Base-by-base conservation (phyloP, 2,329 filamentous ascomycete genomes). In the Colletotrichum tropicale region DNA sequence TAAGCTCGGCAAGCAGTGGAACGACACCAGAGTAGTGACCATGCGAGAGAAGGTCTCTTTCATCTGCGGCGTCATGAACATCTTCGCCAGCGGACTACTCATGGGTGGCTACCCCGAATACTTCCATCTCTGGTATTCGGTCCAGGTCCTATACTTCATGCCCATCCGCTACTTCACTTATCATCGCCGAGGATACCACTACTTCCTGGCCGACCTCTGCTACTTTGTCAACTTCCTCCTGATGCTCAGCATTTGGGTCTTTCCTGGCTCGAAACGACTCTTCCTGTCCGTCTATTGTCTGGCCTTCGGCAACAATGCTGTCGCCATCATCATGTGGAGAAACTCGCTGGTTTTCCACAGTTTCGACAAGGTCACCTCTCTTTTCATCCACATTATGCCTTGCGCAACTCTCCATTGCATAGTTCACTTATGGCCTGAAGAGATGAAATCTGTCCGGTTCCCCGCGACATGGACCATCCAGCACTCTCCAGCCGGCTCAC, bases 331-430 rank as follows among this genome's bases (percentile, higher is more conserved):
- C 82, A 97, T 99, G 96, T 99, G 97, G 97, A 93, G 97, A 78
- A 99, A 99, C 84, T 98, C 96, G 36, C 91, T 99, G 82, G 97
- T 99, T 62, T 99, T 99, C 84, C 97, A 99, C 88, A 98, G 95
- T 82, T 93, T 99, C 85, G 97, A 99, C 89, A 99, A 99, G 86
- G 96, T 98, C 76, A 98, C 96, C 15, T 97, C 95, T 83, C 90
- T 99, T n/a, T 99, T 99, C 87, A 98, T 99, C 80, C 97, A 99
- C 85, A 98, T 99, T 81, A 99, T 99, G 96, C 97, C 97, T 1
- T 98, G 96, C 78, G 96, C 94, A 8, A 95, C 96, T 2, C 90
- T 99, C 15, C 97, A 99, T 85, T 98, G 95, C 82, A 89, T 99
- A 16, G 94, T 98, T 18, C 97, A 99, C 83, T 89, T 98, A 24